Evolutionary conservation across 2,329 filamentous ascomycete genomes (phyloP).

Genomic region (Neoarthrinium moseri): DNA sequence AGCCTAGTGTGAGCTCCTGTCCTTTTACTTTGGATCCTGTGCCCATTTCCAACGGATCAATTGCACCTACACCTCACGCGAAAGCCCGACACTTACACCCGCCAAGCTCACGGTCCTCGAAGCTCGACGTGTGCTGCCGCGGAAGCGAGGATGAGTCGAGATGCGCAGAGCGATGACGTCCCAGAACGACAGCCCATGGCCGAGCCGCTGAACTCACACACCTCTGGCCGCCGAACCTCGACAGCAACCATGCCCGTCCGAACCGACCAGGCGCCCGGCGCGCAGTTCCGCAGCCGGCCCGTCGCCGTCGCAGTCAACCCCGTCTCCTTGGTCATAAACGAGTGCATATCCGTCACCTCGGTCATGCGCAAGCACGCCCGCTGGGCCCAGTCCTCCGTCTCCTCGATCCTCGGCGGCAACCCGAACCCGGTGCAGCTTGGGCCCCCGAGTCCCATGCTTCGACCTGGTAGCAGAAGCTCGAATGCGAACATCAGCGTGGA

Average conservation of each 20-base stretch:
- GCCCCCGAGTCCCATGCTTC: slow-evolving; percentile 40
- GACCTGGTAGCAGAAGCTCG: slow-evolving; percentile 41
- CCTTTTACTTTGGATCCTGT: no score
- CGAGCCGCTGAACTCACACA: slow-evolving; percentile 22
- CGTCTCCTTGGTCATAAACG: slow-evolving; percentile 90
- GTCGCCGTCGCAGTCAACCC: slow-evolving; percentile 85
- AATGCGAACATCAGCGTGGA: slow-evolving; percentile 36
- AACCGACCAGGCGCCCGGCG: slow-evolving; percentile 34
- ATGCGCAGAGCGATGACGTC: slow-evolving; percentile 27
- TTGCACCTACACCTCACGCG: no score
- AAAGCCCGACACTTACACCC: background rate
- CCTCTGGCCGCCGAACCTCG: slow-evolving; percentile 22
- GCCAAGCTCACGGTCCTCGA: no score
- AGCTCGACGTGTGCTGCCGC: slow-evolving; percentile 20
- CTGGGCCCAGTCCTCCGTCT: slow-evolving; percentile 93
- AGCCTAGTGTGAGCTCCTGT: no score
- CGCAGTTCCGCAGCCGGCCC: slow-evolving; percentile 59
- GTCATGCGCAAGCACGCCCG: slow-evolving; percentile 97
- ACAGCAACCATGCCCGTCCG: slow-evolving; percentile 14
- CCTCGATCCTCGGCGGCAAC: slow-evolving; percentile 85
- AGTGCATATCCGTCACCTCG: slow-evolving; percentile 98
- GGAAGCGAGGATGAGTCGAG: slow-evolving; percentile 34
- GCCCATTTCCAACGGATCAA: no score
- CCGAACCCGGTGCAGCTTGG: slow-evolving; percentile 57
- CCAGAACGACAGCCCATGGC: slow-evolving; percentile 25